Evolutionary conservation across 352 stramenopile genomes (phyloP), one percentile per base, ranked within the genome.

Genomic region (Pythium sukuiense): DNA sequence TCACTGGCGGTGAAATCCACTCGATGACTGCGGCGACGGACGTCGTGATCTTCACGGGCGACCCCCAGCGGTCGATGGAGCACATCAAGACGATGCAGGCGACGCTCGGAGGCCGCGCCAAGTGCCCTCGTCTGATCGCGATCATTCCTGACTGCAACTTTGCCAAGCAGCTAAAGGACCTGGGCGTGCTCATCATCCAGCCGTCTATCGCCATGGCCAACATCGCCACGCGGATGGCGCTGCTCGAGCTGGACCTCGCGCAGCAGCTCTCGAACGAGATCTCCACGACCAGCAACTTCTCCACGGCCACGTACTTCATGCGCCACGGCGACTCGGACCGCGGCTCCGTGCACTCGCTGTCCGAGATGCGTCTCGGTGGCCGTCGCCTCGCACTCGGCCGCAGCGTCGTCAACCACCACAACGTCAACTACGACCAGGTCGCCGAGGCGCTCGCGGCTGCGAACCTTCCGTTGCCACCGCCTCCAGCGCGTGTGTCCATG

Each of bases 361-460:
- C 76, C 0, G 75, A 89, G 14, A 74, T 85, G 71, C 69, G 70
- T 7, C 50, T 73, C 12, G 5, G 43, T 8, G 57, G 56, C 6
- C 67, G 67, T n/a, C 62, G 61, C 5, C 37, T 74, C 11, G 76
- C 73, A 18, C 69, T 87, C 0, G 79, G 76, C 35, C 63, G 74
- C 27, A 88, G 78, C 26, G 78, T 88, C 11, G 75, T 89, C 0
- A 90, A 86, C 62, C 78, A 90, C 62, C 80, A 88, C 68, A 87
- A 79, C 24, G 80, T 88, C 41, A 72, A 74, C 54, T 74, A 73
- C 67, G 67, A 73, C 61, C 54, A 67, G 43, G 58, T 73, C 29
- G 67, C 67, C 56, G 61, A 73, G 41, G 67, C 67, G 26, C 62
- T 74, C 33, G 58, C 58, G 2, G 57, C 50, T 18, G 56, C 50